Conservation (phyloP, 2,329 filamentous ascomycete genomes). For the Cadophora malorum region DNA sequence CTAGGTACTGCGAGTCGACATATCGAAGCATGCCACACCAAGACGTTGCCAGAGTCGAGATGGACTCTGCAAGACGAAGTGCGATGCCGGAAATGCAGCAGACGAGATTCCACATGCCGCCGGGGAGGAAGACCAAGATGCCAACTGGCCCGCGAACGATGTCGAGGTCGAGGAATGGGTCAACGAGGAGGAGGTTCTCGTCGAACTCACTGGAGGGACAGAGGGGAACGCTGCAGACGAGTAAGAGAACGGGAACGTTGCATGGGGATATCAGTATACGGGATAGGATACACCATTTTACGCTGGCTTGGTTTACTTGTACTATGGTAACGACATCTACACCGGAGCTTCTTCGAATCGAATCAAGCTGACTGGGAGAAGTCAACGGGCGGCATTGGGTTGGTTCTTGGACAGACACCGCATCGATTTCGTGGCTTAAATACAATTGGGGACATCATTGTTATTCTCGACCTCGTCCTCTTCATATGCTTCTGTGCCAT, state of each 20-base stretch:
- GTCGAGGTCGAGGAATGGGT: slow-evolving; percentile 9
- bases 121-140: slow-evolving; percentile 16
- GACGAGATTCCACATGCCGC: slow-evolving; percentile 12
- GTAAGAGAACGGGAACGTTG: slow-evolving; percentile 21
- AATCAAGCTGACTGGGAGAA: slow-evolving; percentile 1
- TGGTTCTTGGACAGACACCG: slow-evolving; percentile 68
- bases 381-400: slow-evolving; percentile 74
- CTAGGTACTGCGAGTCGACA: background rate
- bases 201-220: slow-evolving; percentile 35
- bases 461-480: slow-evolving; percentile 70
- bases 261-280: slow-evolving; percentile 33
- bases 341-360: background rate
- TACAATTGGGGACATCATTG: slow-evolving; percentile 70
- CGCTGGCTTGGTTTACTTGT: slow-evolving; percentile 67
- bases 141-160: slow-evolving; percentile 1
- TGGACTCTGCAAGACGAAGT: background rate
- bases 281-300: slow-evolving; percentile 40
- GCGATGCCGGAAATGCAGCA: slow-evolving; percentile 12
- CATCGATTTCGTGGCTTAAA: slow-evolving; percentile 67
- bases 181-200: slow-evolving; percentile 24
- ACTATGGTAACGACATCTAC: slow-evolving; percentile 56
- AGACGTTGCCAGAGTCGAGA: background rate
- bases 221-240: slow-evolving; percentile 26
- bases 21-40: background rate
- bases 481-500: slow-evolving; percentile 56